These are phyloP conservation scores for Aspergillus haitiensis DNA, from an alignment of 495 filamentous ascomycete genomes.

Conservation along the genomic window DNA sequence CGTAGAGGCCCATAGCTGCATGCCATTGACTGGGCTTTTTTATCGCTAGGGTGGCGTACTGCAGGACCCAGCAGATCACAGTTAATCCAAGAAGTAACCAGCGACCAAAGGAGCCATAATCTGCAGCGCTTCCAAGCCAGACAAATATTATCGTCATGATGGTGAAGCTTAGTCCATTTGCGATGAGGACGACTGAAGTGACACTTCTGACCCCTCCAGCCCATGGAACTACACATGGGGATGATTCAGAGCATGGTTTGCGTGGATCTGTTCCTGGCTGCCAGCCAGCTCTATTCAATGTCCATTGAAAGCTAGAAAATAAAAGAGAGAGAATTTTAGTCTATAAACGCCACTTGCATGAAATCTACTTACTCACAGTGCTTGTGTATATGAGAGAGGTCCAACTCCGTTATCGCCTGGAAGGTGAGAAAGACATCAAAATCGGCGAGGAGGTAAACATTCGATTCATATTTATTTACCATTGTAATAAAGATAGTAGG, in stretches of 20 bases:
- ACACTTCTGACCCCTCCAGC: slow-evolving; percentile 45
- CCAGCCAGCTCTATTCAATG: slow-evolving; percentile 44
- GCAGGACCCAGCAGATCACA: slow-evolving; percentile 49
- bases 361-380: slow-evolving; percentile 32
- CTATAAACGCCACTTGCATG: neutral
- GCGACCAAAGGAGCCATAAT: slow-evolving; percentile 51
- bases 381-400: slow-evolving; percentile 47
- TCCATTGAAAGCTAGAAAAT: slow-evolving; percentile 44
- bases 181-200: slow-evolving; percentile 49
- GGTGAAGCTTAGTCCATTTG: slow-evolving; percentile 52
- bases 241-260: slow-evolving; percentile 41
- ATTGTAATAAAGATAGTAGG: slow-evolving; percentile 52
- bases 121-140: slow-evolving; percentile 50
- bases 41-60: slow-evolving; percentile 50
- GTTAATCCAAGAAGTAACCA: slow-evolving; percentile 51
- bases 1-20: slow-evolving; percentile 48
- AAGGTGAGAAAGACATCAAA: neutral
- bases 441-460: neutral
- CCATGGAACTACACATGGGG: slow-evolving; percentile 50
- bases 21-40: slow-evolving; percentile 48
- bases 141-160: slow-evolving; percentile 54
- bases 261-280: slow-evolving; percentile 44
- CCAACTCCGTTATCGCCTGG: slow-evolving; percentile 52
- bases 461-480: slow-evolving; percentile 22
- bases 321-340: neutral